Base-by-base conservation (phyloP, 768 basidiomycete genomes). In the Erythrobasidium yunnanense region DNA sequence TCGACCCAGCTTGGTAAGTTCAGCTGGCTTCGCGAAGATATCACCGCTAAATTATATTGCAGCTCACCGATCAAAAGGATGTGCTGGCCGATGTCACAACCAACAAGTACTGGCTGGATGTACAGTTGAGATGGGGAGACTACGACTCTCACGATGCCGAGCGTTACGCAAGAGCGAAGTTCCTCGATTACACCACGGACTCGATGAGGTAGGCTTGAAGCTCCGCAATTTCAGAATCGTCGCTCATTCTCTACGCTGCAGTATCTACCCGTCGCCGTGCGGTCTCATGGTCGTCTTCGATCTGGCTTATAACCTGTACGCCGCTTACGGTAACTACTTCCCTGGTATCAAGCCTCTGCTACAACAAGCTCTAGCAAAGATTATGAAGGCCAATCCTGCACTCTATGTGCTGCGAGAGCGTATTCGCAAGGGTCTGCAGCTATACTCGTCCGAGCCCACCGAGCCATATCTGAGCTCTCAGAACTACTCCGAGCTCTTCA, bases 251-350 rank as follows among this genome's bases (percentile, higher is more conserved):
- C n/a, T n/a, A n/a, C n/a, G n/a, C n/a, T n/a, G n/a, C n/a, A n/a
- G 91, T 74, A 96, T 99, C 73, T 99, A 99, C 77, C 95, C 95
- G 2, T 96, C 93, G 33, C 95, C 95, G 3, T 96, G 93, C 51
- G 95, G 95, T 80, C 86, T 96, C 66, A 89, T 99, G 84, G 92
- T 99, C 72, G 92, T 90, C 76, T 89, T 99, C 87, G 95, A 97
- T 76, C 77, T 97, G 60, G 93, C 95, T 0, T 97, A 97, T 79
- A 99, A 97, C 77, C 74, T 99, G 67, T 95, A 95, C 88, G 93
- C 93, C 30, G 93, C 89, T 0, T 99, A 93, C 72, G 95, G 95
- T 68, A 93, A 93, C 76, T 97, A 89, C 90, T 95, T 96, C 86
- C 95, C 95, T 15, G 93, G 95, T 50, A 83, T 96, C 82, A 97